These are phyloP conservation scores for Stachybotrys chlorohalonatus DNA, from an alignment of 2,329 filamentous ascomycete species.

Conservation along the genomic window DNA sequence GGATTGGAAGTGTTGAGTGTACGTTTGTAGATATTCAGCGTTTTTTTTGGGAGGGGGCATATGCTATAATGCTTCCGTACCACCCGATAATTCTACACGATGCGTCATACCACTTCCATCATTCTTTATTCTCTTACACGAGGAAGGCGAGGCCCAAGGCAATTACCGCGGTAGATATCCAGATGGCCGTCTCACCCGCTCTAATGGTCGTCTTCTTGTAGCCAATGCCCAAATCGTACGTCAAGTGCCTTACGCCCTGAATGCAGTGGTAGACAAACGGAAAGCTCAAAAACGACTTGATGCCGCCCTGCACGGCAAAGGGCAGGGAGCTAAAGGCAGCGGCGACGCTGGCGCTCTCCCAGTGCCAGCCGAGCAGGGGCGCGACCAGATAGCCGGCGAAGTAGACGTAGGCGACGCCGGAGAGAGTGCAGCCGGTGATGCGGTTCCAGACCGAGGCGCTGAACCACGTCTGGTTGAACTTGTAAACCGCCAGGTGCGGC, in stretches of 20 bases:
- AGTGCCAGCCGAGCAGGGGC: constrained; percentile 59
- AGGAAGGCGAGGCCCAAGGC: constrained; percentile 38
- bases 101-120: neutral
- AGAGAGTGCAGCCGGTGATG: constrained; percentile 69
- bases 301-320: constrained; percentile 44
- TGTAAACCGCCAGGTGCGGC: constrained; percentile 82
- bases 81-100: constrained; percentile 12
- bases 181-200: constrained; percentile 37
- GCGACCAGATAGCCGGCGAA: constrained; percentile 72
- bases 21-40: neutral
- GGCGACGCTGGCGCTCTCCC: constrained; percentile 51
- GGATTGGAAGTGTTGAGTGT: neutral
- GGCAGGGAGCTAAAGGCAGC: constrained; percentile 52
- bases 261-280: constrained; percentile 50
- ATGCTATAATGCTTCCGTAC: neutral
- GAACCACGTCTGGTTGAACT: constrained; percentile 78
- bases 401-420: constrained; percentile 71
- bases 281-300: constrained; percentile 49
- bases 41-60: neutral
- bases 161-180: constrained; percentile 34
- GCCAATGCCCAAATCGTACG: constrained; percentile 42
- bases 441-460: constrained; percentile 65
- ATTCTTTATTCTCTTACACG: constrained; percentile 21
- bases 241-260: constrained; percentile 46
- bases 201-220: constrained; percentile 39